Evolutionary conservation across 768 basidiomycete species (phyloP), one percentile per base, ranked within the genome.

Genomic region (Pisolithus albus): DNA sequence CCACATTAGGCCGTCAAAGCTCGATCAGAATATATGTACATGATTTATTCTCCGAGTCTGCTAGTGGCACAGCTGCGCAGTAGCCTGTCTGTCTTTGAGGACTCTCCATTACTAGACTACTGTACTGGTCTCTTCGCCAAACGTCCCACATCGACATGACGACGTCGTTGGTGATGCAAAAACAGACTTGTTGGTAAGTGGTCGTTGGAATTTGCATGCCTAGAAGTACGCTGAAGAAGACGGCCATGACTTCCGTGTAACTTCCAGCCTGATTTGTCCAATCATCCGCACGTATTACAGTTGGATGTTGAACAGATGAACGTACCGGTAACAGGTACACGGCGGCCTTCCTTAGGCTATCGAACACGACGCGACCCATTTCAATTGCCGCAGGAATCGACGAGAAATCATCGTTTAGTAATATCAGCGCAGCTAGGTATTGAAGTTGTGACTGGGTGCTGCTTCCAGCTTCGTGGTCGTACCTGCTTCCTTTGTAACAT

Each of bases 141-240:
- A 34, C 11, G 34, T 15, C 34, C 34, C 34, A 13, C 34, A 80
- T 71, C 11, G 76, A 75, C 59, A 77, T 77, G 43, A 75, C 64
- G 19, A 80, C 73, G 46, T 81, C 79, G 46, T 77, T 79, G 6
- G 69, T 68, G 41, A 78, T 76, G 52, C 75, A 81, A 63, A 81
- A 78, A 61, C 80, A 71, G 52, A 75, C 72, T 63, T 82, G 81
- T 10, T 81, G 62, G 53, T 75, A 77, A 4, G 78, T 77, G 57
- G 75, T 76, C 41, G 83, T 67, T 5, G 77, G 68, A 46, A 81
- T 74, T 47, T 81, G 82, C 60, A 83, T 76, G 47, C 82, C 82
- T 26, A 82, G 61, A 57, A 82, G 64, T 37, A 81, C 77, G 52
- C 80, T 82, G 44, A 75, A 52, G 10, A 83, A 67, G 47, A 84